Conservation (phyloP, 495 filamentous ascomycete genomes). For the Penicillium samsonianum region DNA sequence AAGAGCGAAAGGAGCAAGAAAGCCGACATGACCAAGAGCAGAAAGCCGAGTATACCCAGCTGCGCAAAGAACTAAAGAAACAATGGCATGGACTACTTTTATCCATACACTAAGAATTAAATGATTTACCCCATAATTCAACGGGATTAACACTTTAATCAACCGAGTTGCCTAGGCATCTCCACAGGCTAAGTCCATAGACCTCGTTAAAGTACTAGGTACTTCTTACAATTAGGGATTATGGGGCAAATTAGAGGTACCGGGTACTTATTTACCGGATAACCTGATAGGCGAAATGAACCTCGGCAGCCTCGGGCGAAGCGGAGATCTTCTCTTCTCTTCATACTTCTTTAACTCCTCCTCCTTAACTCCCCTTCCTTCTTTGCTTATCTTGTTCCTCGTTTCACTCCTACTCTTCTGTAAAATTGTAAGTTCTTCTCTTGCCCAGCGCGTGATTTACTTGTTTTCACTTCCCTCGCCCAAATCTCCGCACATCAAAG, state of each 20-base stretch:
- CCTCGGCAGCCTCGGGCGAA: conserved; percentile 33
- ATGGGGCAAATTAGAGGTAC: conserved; percentile 9
- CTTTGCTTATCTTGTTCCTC: background rate
- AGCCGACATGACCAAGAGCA: too few relatives aligned
- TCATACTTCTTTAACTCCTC: conserved; percentile 5
- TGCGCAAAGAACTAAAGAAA: too few relatives aligned
- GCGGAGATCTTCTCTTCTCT: conserved; percentile 18
- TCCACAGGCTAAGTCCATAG: background rate
- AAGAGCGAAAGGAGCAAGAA: too few relatives aligned
- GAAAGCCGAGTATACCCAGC: too few relatives aligned
- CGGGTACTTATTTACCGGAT: conserved; percentile 17
- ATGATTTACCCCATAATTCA: too few relatives aligned
- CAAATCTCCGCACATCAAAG: conserved; percentile 10
- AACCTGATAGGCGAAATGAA: conserved; percentile 16
- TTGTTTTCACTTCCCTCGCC: background rate
- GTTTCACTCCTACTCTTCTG: background rate
- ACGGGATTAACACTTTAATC: too few relatives aligned
- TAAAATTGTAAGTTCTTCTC: conserved; percentile 22
- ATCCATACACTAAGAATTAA: too few relatives aligned
- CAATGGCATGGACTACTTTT: too few relatives aligned
- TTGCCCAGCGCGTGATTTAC: background rate
- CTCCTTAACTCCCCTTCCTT: background rate
- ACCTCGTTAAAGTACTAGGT: conserved; percentile 1
- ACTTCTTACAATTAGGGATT: background rate
- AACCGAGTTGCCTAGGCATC: conserved; percentile 1